Base-by-base conservation (phyloP, 2,329 filamentous ascomycete genomes). In the Fusarium siculi region DNA sequence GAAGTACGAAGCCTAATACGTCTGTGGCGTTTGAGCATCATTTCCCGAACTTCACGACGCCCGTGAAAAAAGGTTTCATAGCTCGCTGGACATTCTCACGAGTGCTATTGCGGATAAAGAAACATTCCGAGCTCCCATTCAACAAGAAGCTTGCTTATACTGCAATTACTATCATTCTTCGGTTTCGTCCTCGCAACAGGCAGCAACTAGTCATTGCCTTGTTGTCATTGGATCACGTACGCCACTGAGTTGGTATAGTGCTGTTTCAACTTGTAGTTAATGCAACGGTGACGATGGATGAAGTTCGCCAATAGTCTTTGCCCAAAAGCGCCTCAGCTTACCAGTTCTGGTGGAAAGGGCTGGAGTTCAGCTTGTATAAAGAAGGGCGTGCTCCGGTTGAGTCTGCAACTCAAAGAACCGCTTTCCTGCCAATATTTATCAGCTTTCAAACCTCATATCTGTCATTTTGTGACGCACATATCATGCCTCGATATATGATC, bases 401-500 rank as follows among this genome's bases (percentile, higher is more conserved):
- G 21, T 12, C 15, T 1, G 0, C 11, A 58, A 58, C 16, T 37
- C 21, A 14, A 32, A 18, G 16, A 30, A 52, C 23, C 11, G 4
- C 21, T 7, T 16, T 14, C 15, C 23, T 9, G 2, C 23, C 14
- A 57, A 25, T 23, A 7, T 12, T 19, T 10, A 23, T 30, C 16
- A 43, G 11, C n/a, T 23, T 11, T 43, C 6, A 9, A 43, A 43
- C 4, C 10, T 57, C 23, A n/a, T 7, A 34, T 8, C 6, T 34
- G 7, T 21, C 19, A 36, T 14, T 16, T 28, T 25, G 6, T 9
- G n/a, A 19, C 28, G 2, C n/a, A 19, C 16, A 46, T n/a, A 61
- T 21, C 46, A 80, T 80, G 78, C 77, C 76, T 70, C 73, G 72
- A 32, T 80, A 74, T 52, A 80, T 80, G 59, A 72, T 80, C 39